Conservation (phyloP, 73 alveolate species). For the Tetrahymena thermophila region DNA sequence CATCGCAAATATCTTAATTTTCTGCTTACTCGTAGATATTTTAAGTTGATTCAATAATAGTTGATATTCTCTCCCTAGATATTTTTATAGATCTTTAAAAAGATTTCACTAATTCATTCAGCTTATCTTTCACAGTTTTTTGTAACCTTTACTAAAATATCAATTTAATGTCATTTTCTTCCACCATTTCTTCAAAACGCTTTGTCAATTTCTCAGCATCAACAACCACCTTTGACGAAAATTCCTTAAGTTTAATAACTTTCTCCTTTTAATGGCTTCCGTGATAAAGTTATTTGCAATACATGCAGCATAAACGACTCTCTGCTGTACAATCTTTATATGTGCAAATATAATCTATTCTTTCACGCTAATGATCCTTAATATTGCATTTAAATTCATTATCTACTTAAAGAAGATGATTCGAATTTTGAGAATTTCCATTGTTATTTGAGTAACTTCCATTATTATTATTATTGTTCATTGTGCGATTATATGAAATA, state of each 20-base stretch:
- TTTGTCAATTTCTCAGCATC: neutral
- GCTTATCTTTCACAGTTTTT: neutral
- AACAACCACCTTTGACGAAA: neutral
- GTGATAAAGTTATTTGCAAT: neutral
- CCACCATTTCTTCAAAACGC: neutral
- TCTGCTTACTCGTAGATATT: neutral
- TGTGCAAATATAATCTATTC: neutral
- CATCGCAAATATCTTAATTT: neutral
- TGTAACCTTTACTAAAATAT: neutral
- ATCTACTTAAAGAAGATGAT: neutral
- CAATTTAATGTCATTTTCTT: neutral
- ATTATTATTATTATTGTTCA: neutral
- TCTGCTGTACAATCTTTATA: neutral
- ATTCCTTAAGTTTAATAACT: neutral
- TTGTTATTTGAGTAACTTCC: neutral
- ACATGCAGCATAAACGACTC: neutral
- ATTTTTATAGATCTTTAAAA: neutral
- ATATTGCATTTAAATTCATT: neutral
- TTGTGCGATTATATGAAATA: neutral
- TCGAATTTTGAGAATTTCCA: neutral
- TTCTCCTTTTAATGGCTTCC: neutral
- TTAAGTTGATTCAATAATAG: neutral
- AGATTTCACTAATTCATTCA: neutral
- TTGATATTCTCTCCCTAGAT: neutral
- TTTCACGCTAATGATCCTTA: neutral